Evolutionary conservation across 2,329 filamentous ascomycete genomes (phyloP).

Genomic region (Xylariaceae sp.): DNA sequence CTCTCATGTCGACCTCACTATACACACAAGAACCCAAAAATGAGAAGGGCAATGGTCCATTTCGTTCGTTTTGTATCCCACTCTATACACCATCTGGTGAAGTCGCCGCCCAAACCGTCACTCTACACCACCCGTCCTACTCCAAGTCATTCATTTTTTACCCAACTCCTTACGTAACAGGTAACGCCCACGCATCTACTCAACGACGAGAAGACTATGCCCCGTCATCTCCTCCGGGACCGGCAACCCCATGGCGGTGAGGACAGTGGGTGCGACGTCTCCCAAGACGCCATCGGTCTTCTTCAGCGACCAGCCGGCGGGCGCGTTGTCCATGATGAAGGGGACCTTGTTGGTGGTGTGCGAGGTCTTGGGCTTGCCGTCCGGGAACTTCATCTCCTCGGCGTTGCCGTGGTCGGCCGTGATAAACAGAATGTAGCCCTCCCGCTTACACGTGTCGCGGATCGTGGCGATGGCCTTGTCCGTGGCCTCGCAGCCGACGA

Average conservation of each 20-base stretch:
- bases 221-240: conserved; percentile 94
- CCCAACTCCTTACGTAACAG: too few relatives aligned
- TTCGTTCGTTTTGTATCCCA: too few relatives aligned
- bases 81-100: too few relatives aligned
- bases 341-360: conserved; percentile 98
- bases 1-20: too few relatives aligned
- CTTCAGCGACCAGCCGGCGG: conserved; percentile 84
- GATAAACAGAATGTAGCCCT: conserved; percentile 91
- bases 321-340: conserved; percentile 97
- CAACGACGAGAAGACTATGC: conserved; percentile 78
- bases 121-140: not conserved
- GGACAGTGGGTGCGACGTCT: conserved; percentile 92
- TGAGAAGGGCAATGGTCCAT: too few relatives aligned
- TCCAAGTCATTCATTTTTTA: not conserved
- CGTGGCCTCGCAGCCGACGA: conserved; percentile 81
- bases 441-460: conserved; percentile 90
- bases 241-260: conserved; percentile 87
- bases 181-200: conserved; percentile 39
- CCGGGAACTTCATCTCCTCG: conserved; percentile 97
- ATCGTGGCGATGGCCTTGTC: conserved; percentile 94
- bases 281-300: conserved; percentile 82
- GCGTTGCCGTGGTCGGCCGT: conserved; percentile 97
- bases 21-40: too few relatives aligned
- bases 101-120: too few relatives aligned
- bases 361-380: conserved; percentile 95